phyloP scores from a whole-genome alignment of 768 basidiomycete species.

The Phlebiopsis gigantea region DNA sequence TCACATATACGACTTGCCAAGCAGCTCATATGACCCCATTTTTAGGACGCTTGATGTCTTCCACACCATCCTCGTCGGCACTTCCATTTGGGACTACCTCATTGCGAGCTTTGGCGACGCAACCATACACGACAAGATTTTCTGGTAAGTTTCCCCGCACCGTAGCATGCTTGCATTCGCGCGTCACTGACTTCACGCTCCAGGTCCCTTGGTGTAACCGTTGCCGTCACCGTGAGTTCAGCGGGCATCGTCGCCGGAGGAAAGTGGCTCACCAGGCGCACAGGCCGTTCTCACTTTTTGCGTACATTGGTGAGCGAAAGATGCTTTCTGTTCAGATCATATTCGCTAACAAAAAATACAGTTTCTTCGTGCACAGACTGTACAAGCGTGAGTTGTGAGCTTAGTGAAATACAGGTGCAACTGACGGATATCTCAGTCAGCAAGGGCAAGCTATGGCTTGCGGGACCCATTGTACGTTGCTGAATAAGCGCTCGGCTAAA shows the following conservation, averaged over 20 bases:
- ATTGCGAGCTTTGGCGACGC: slow-evolving; percentile 17
- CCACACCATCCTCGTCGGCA: slow-evolving; percentile 19
- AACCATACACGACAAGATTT: slow-evolving; percentile 17
- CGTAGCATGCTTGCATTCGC: too few relatives aligned
- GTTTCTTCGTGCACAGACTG: slow-evolving; percentile 24
- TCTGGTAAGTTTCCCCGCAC: slow-evolving; percentile 16
- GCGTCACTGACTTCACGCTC: background rate
- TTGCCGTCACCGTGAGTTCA: slow-evolving; percentile 18
- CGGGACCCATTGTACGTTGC: slow-evolving; percentile 8
- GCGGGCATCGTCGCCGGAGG: background rate
- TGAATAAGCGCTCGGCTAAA: background rate
- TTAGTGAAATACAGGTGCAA: background rate
- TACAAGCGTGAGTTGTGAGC: slow-evolving; percentile 16
- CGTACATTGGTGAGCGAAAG: slow-evolving; percentile 20
- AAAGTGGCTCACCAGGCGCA: slow-evolving; percentile 1
- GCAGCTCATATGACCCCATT: background rate
- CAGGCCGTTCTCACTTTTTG: slow-evolving; percentile 25
- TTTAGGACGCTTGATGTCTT: slow-evolving; percentile 20
- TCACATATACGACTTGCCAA: background rate
- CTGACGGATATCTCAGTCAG: slow-evolving; percentile 15
- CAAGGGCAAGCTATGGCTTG: slow-evolving; percentile 18
- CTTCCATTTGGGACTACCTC: slow-evolving; percentile 20
- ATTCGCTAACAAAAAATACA: background rate
- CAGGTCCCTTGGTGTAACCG: slow-evolving; percentile 13
- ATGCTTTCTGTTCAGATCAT: background rate